Evolutionary conservation across 192 early-diverging fungal genomes (phyloP), one percentile per base, ranked within the genome.

Genomic region (Spinellus fusiger): DNA sequence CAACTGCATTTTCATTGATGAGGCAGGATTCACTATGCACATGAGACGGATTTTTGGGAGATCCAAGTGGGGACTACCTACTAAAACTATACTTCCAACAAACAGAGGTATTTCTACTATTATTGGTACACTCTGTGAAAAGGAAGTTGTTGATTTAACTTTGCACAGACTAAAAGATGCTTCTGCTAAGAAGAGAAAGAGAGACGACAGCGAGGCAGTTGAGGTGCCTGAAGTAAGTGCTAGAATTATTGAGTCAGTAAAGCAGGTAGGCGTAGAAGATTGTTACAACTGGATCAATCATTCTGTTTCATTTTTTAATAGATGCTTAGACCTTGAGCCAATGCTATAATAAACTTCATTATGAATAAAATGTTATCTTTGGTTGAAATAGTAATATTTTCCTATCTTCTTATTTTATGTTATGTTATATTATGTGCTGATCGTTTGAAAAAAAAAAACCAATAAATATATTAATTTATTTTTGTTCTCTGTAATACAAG

Each of bases 1-100:
- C n/a, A 56, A 56, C 35, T 56, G 34, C n/a, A 33, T 56, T 37
- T 33, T 56, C 26, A 56, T 56, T 38, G 37, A 58, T 28, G 34
- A 26, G 40, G 8, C 56, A 46, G 56, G 56, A 26, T 58, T 58
- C 26, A 58, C 37, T 18, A 46, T 58, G 56, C 56, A 58, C 20
- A 38, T 46, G 3, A 5, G 40, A 26, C 37, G 56, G 44, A 58
- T 44, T 47, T 58, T 58, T 31, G 38, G 38, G 16, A 38, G 35
- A 38, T 58, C 56, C 8, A 46, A 46, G 35, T 47, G 46, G 47
- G 50, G 50, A 54, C n/a, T 22, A 31, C 61, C 61, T 16, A 34
- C 50, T 40, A 22, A 49, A 29, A 23, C 10, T 16, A 26, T 33
- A 29, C 8, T 38, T 22, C 28, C 31, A 10, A 6, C 44, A 12